Conservation (phyloP, 495 filamentous ascomycete genomes). For the Sporormia fimetaria region DNA sequence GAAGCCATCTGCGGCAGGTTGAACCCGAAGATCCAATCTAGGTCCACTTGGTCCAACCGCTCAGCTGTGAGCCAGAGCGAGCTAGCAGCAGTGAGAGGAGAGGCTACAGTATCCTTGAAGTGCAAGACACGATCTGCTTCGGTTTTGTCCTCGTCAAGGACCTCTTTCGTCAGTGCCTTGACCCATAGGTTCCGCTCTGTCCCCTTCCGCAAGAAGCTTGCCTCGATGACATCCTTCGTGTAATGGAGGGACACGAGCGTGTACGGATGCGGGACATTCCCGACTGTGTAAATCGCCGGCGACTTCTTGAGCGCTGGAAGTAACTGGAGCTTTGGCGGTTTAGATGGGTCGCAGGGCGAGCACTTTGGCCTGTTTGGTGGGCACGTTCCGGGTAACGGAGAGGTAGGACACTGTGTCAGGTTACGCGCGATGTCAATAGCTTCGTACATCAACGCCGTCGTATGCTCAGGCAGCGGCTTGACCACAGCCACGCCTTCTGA, state of each 20-base stretch:
- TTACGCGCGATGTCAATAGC: constrained; percentile 58
- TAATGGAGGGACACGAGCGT: constrained; percentile 56
- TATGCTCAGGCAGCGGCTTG: constrained; percentile 62
- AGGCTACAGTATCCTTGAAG: constrained; percentile 75
- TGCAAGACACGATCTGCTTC: constrained; percentile 52
- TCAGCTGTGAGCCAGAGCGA: constrained; percentile 80
- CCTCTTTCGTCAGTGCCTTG: constrained; percentile 53
- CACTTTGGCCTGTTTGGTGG: constrained; percentile 71
- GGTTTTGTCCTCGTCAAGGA: constrained; percentile 49
- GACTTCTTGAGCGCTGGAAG: constrained; percentile 29
- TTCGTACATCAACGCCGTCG: constrained; percentile 56
- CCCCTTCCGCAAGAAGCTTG: constrained; percentile 60
- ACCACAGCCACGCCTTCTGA: constrained; percentile 62
- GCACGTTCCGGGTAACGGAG: constrained; percentile 64
- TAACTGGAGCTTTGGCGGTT: constrained; percentile 36
- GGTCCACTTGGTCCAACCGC: constrained; percentile 44
- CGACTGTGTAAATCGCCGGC: constrained; percentile 60
- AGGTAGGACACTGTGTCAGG: constrained; percentile 59
- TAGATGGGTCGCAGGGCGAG: constrained; percentile 53
- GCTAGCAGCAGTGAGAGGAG: constrained; percentile 44
- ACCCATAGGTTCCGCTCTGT: constrained; percentile 77
- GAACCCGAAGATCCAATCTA: constrained; percentile 90
- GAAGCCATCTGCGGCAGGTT: constrained; percentile 47
- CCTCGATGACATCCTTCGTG: constrained; percentile 43
- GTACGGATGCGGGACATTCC: constrained; percentile 81